Conservation (phyloP, 495 filamentous ascomycete genomes). For the Aspergillus ostianus region DNA sequence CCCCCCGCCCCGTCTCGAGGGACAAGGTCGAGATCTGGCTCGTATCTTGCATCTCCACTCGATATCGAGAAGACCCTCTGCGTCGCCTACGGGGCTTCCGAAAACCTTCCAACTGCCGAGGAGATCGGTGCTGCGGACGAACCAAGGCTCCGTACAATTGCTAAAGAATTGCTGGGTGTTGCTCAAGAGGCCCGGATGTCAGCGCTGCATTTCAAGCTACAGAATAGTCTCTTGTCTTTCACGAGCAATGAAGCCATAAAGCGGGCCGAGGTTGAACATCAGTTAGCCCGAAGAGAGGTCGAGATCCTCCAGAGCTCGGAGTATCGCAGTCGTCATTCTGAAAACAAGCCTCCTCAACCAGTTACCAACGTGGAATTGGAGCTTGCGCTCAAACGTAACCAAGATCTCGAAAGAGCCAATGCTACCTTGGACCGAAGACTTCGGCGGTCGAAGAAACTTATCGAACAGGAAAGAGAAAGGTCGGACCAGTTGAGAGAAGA, state of each 20-base stretch:
- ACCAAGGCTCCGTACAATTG: slow-evolving; percentile 60
- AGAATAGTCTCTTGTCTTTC: slow-evolving; percentile 82
- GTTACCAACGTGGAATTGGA: slow-evolving; percentile 41
- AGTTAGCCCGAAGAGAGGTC: slow-evolving; percentile 87
- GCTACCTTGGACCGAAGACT: slow-evolving; percentile 60
- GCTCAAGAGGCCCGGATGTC: slow-evolving; percentile 71
- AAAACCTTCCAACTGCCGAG: slow-evolving; percentile 57
- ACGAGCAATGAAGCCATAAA: slow-evolving; percentile 84
- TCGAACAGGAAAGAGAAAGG: slow-evolving; percentile 62
- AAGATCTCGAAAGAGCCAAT: slow-evolving; percentile 64
- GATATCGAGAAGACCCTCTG: slow-evolving; percentile 56
- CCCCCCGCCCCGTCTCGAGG: slow-evolving; percentile 41
- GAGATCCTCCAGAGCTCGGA: slow-evolving; percentile 71
- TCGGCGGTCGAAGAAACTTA: slow-evolving; percentile 69
- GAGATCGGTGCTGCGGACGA: slow-evolving; percentile 62
- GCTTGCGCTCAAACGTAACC: slow-evolving; percentile 47
- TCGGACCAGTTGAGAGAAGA: slow-evolving; percentile 58
- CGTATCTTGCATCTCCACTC: slow-evolving; percentile 54
- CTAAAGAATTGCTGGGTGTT: slow-evolving; percentile 49
- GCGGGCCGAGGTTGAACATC: slow-evolving; percentile 86
- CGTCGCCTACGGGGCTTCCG: slow-evolving; percentile 46
- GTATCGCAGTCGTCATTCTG: slow-evolving; percentile 41
- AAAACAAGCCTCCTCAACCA: slow-evolving; percentile 32
- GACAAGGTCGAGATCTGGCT: slow-evolving; percentile 42
- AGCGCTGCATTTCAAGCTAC: slow-evolving; percentile 87